Conservation (phyloP, 1,284 basidiomycete genomes). For the Coriolopsis trogii region DNA sequence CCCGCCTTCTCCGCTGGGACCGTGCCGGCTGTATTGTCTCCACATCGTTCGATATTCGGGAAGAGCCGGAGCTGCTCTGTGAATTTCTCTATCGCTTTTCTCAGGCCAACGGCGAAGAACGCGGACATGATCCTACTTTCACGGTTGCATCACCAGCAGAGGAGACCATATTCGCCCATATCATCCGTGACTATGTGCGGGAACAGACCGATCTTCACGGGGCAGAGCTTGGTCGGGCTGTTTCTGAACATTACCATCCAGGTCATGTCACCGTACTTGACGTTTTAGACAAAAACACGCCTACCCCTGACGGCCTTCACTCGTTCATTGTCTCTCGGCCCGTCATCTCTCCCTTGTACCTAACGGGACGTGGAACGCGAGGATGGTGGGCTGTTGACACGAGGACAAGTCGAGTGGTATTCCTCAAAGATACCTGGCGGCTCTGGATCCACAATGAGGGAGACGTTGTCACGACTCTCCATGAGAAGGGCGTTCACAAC, state of each 20-base stretch:
- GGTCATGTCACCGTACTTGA: neutral
- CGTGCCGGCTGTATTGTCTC: slow-evolving; percentile 5
- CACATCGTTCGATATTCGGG: slow-evolving; percentile 1
- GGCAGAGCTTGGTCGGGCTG: neutral
- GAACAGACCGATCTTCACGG: neutral
- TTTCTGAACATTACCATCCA: slow-evolving; percentile 1
- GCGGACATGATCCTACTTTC: slow-evolving; percentile 6
- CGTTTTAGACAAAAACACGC: neutral
- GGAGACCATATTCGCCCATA: neutral
- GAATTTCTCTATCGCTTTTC: slow-evolving; percentile 1
- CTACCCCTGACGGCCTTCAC: neutral
- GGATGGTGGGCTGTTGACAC: slow-evolving; percentile 12
- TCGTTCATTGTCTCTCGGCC: slow-evolving; percentile 7
- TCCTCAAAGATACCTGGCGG: slow-evolving; percentile 17
- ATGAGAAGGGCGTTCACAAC: neutral
- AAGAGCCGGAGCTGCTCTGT: neutral
- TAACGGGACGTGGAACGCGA: slow-evolving; percentile 1
- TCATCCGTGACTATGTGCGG: neutral
- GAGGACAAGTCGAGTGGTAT: neutral
- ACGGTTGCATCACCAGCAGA: neutral
- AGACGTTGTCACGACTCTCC: neutral
- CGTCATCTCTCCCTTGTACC: neutral
- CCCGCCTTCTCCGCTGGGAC: slow-evolving; percentile 7
- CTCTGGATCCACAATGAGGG: neutral
- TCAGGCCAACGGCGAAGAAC: neutral